phyloP scores from a whole-genome alignment of 2,329 filamentous ascomycete species.

The Meredithiella fracta region DNA sequence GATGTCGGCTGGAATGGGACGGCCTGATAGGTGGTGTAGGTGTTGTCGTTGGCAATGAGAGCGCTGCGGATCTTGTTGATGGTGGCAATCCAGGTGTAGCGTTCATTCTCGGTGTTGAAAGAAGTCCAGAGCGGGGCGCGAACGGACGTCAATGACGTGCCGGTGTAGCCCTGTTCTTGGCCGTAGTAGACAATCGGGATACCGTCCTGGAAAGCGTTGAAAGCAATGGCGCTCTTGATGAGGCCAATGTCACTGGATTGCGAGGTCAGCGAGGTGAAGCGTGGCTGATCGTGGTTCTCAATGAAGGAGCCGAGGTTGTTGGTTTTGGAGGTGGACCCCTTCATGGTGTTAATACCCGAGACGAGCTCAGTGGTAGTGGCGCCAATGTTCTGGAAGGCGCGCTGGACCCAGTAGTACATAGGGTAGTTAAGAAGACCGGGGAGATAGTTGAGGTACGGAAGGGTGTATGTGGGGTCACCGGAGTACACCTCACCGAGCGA shows the following conservation, averaged over 20 bases:
- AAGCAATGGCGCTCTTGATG: conserved; percentile 24
- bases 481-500: conserved; percentile 49
- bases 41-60: conserved; percentile 11
- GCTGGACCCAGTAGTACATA: conserved; percentile 15
- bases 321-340: conserved; percentile 32
- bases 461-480: conserved; percentile 33
- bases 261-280: conserved; percentile 28
- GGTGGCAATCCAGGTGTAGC: conserved; percentile 13
- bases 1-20: conserved; percentile 13
- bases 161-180: conserved; percentile 40
- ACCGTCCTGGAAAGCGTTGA: conserved; percentile 25
- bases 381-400: conserved; percentile 12
- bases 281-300: conserved; percentile 47
- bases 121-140: conserved; percentile 14
- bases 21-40: conserved; percentile 13
- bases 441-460: conserved; percentile 36
- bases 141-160: conserved; percentile 29
- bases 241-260: conserved; percentile 37
- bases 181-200: conserved; percentile 45
- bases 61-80: conserved; percentile 12
- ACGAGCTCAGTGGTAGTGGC: conserved; percentile 30
- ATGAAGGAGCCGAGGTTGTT: conserved; percentile 36
- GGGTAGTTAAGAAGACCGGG: conserved; percentile 33
- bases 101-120: conserved; percentile 11
- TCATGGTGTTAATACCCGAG: conserved; percentile 43